Conservation (phyloP, 1,284 basidiomycete species). For the Sphaerobolus stellatus region DNA sequence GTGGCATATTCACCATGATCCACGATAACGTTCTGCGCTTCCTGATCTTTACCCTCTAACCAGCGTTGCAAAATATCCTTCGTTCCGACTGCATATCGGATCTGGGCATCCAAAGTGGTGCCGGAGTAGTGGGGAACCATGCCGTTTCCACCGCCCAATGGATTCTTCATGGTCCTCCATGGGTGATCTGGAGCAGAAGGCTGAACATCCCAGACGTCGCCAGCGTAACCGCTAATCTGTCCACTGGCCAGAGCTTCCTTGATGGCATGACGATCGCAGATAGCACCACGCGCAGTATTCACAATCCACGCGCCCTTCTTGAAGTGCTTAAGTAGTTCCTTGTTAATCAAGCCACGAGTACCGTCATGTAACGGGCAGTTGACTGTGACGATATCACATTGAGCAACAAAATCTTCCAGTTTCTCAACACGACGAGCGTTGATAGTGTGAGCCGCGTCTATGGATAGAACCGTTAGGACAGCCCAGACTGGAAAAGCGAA, state of each 20-base stretch:
- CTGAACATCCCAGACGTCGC: constrained; percentile 78
- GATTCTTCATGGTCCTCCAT: constrained; percentile 84
- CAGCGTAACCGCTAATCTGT: constrained; percentile 68
- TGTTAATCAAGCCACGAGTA: constrained; percentile 79
- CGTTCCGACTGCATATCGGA: constrained; percentile 81
- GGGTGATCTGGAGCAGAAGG: constrained; percentile 85
- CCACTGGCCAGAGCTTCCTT: constrained; percentile 77
- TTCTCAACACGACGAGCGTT: constrained; percentile 77
- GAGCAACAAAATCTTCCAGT: constrained; percentile 81
- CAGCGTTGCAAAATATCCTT: constrained; percentile 83
- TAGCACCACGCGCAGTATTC: constrained; percentile 93
- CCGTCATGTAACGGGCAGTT: constrained; percentile 93
- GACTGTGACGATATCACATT: constrained; percentile 81
- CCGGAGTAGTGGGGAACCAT: constrained; percentile 89
- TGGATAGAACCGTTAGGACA: neutral
- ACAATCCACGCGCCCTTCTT: constrained; percentile 92
- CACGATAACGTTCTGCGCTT: constrained; percentile 81
- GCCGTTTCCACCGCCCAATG: constrained; percentile 76
- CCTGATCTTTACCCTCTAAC: constrained; percentile 65
- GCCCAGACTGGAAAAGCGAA: neutral
- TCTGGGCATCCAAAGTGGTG: constrained; percentile 90
- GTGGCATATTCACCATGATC: constrained; percentile 49
- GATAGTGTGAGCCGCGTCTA: constrained; percentile 69
- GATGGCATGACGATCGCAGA: constrained; percentile 83
- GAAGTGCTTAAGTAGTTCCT: constrained; percentile 83